These are phyloP conservation scores for Citrus hindsii DNA, from an alignment of 345 rosid genomes.

Conservation along the genomic window DNA sequence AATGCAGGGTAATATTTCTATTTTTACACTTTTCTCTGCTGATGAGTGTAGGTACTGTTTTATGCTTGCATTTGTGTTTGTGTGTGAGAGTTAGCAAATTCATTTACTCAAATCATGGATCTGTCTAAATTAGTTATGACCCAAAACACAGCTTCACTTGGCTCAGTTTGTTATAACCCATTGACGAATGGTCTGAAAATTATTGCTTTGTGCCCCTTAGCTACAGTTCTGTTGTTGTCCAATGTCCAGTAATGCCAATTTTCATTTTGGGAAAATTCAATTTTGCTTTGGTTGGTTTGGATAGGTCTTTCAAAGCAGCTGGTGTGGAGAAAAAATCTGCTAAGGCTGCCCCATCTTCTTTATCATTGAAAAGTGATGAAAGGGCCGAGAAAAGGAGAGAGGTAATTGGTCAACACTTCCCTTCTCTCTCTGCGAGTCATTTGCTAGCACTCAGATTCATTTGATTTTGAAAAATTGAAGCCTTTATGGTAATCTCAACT, in stretches of 20 bases:
- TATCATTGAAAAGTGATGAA: constrained; percentile 36
- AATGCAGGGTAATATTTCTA: constrained; percentile 57
- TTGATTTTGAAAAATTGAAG: constrained; percentile 2
- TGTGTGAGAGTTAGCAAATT: neutral
- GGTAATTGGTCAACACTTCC: constrained; percentile 25
- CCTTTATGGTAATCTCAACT: neutral
- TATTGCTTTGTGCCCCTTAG: neutral
- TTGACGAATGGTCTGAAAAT: neutral
- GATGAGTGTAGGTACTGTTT: constrained; percentile 4
- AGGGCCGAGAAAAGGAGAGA: constrained; percentile 35
- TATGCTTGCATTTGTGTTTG: constrained; percentile 4
- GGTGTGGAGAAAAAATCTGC: constrained; percentile 42
- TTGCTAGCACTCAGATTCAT: neutral
- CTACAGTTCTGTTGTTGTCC: neutral
- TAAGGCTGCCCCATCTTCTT: constrained; percentile 43
- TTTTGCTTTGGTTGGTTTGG: constrained; percentile 17
- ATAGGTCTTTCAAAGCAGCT: constrained; percentile 35
- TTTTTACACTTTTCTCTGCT: constrained; percentile 7
- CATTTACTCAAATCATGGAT: neutral
- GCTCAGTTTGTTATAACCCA: neutral
- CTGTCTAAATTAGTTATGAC: neutral
- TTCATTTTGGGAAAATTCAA: neutral
- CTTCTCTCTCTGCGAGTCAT: neutral
- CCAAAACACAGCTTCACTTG: neutral
- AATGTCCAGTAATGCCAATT: neutral